These are phyloP conservation scores for Pythium monospermum DNA, from an alignment of 352 stramenopile genomes.

Conservation along the genomic window DNA sequence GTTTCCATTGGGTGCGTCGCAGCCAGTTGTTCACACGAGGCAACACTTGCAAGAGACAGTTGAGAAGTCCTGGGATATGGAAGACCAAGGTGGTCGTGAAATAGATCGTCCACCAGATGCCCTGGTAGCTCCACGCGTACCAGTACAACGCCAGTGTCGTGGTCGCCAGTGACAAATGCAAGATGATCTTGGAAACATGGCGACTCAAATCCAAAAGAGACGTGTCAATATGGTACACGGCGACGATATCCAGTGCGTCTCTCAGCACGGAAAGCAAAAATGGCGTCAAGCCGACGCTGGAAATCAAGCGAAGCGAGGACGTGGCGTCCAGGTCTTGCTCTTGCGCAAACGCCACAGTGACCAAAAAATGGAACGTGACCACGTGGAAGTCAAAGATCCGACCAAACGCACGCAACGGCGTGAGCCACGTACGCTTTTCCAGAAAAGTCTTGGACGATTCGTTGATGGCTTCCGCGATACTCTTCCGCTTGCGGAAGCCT, in stretches of 20 bases:
- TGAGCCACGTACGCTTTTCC: constrained; percentile 97
- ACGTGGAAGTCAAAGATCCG: constrained; percentile 98
- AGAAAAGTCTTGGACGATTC: constrained; percentile 96
- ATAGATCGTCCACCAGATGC: constrained; percentile 59
- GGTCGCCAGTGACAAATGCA: constrained; percentile 58
- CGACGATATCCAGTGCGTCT: constrained; percentile 90
- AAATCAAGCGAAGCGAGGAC: constrained; percentile 82
- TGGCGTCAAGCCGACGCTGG: constrained; percentile 90
- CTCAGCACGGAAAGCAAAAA: constrained; percentile 86
- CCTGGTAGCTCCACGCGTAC: constrained; percentile 66
- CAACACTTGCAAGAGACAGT: constrained; percentile 72
- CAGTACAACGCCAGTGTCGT: constrained; percentile 74
- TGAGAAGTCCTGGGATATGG: constrained; percentile 65
- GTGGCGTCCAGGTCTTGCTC: constrained; percentile 89
- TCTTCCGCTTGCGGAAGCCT: constrained; percentile 54
- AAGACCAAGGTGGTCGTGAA: constrained; percentile 47
- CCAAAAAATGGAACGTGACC: constrained; percentile 95
- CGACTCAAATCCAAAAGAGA: constrained; percentile 62
- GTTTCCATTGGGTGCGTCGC: constrained; percentile 55
- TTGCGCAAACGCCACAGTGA: constrained; percentile 87
- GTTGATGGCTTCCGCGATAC: constrained; percentile 87
- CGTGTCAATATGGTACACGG: constrained; percentile 63
- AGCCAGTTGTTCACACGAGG: constrained; percentile 81
- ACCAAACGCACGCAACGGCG: constrained; percentile 92
- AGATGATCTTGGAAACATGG: constrained; percentile 81